A percentile compares a stretch with the other conserved stretches of the same genome.
Evolutionary conservation across 2,329 filamentous ascomycete species (phyloP).

Genomic region (Ophiostoma populinum): DNA sequence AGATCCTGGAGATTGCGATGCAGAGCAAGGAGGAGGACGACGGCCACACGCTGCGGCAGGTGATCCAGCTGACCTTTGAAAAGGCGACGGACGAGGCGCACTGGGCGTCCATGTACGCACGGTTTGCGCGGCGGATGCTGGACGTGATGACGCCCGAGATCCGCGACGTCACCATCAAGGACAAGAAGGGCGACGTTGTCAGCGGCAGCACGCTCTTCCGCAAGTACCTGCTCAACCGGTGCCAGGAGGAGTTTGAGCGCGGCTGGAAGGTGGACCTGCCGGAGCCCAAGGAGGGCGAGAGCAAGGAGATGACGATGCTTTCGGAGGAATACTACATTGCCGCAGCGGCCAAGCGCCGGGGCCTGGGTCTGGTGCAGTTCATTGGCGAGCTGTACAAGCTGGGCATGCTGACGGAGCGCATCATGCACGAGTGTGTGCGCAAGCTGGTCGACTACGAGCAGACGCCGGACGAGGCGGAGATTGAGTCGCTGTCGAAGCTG

Average conservation of each 20-base stretch:
- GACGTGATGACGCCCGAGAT: slow-evolving; percentile 90
- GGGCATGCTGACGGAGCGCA: slow-evolving; percentile 93
- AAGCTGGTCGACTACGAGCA: slow-evolving; percentile 93
- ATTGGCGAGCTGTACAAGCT: slow-evolving; percentile 99
- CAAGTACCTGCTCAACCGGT: slow-evolving; percentile 96
- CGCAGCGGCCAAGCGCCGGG: slow-evolving; percentile 86
- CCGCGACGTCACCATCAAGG: slow-evolving; percentile 83
- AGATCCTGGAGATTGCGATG: slow-evolving; percentile 79
- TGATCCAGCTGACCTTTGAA: slow-evolving; percentile 97
- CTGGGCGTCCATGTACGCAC: slow-evolving; percentile 98
- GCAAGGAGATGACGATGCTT: slow-evolving; percentile 62
- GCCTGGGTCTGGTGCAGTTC: slow-evolving; percentile 95
- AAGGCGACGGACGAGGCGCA: slow-evolving; percentile 97
- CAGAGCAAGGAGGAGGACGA: slow-evolving; percentile 93
- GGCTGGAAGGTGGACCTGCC: slow-evolving; percentile 88
- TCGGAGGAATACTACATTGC: slow-evolving; percentile 95
- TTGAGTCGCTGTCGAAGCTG: slow-evolving; percentile 88
- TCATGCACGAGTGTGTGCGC: slow-evolving; percentile 98
- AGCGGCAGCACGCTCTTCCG: slow-evolving; percentile 89
- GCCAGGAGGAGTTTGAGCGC: slow-evolving; percentile 96
- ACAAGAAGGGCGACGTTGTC: slow-evolving; percentile 77
- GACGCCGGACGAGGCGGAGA: slow-evolving; percentile 82
- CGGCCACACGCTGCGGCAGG: slow-evolving; percentile 84
- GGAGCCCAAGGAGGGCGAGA: slow-evolving; percentile 58
- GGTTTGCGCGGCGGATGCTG: slow-evolving; percentile 95